These are phyloP conservation scores for Escovopsis weberi DNA, from an alignment of 2,329 filamentous ascomycete genomes.

Conservation along the genomic window DNA sequence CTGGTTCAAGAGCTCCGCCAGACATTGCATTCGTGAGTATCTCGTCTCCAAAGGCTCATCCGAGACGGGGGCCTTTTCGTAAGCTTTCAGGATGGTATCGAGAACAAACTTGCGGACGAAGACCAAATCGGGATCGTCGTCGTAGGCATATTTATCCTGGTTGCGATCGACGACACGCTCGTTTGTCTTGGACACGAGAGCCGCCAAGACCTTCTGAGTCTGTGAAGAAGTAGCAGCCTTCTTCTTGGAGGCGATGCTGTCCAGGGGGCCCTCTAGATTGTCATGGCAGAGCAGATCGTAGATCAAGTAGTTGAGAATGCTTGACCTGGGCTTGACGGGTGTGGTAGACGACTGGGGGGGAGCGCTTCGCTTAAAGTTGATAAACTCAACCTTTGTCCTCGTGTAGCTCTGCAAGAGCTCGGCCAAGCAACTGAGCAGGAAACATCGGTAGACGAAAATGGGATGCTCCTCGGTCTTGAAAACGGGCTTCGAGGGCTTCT, in stretches of 20 bases:
- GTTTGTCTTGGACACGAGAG: slow-evolving; percentile 74
- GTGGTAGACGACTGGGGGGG: slow-evolving; percentile 72
- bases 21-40: slow-evolving; percentile 73
- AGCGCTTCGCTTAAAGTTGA: slow-evolving; percentile 92
- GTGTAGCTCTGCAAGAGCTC: slow-evolving; percentile 89
- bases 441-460: slow-evolving; percentile 93
- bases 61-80: slow-evolving; percentile 71
- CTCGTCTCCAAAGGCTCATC: slow-evolving; percentile 70
- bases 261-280: slow-evolving; percentile 51
- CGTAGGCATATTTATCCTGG: slow-evolving; percentile 46
- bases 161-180: slow-evolving; percentile 51
- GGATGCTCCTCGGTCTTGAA: slow-evolving; percentile 92
- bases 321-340: slow-evolving; percentile 85
- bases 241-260: slow-evolving; percentile 70
- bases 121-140: slow-evolving; percentile 69
- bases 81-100: slow-evolving; percentile 82
- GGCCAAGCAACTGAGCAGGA: slow-evolving; percentile 79
- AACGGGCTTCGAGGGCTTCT: slow-evolving; percentile 52
- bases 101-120: slow-evolving; percentile 93
- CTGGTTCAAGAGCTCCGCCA: slow-evolving; percentile 83
- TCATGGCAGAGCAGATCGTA: slow-evolving; percentile 55
- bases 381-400: slow-evolving; percentile 92
- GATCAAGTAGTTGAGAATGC: slow-evolving; percentile 85
- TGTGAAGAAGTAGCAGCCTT: slow-evolving; percentile 70
- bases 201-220: slow-evolving; percentile 74